Evolutionary conservation across 2,329 filamentous ascomycete genomes (phyloP), one percentile per base, ranked within the genome.

Genomic region (Zymoseptoria passerinii): DNA sequence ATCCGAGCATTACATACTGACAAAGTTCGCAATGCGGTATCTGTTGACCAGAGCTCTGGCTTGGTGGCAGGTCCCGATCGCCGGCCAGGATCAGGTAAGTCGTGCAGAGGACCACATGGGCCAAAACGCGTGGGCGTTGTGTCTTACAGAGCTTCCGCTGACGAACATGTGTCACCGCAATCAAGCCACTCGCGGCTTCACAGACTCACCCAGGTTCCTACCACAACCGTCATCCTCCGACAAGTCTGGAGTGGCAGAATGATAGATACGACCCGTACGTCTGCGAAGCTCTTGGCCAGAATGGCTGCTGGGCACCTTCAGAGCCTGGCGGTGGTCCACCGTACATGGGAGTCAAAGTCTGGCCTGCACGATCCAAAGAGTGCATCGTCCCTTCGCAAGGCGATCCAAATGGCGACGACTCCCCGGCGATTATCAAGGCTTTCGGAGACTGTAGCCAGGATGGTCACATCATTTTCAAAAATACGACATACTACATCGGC

Each of bases 401-500:
- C 48, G 50, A 56, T n/a, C 55, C 57, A 9, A 48, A 55, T 28
- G 59, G 52, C 35, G 79, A 82, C 63, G 80, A 82, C 66, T 76
- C 78, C 23, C 78, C 79, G 7, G 77, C 80, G 48, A 81, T 83
- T 52, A 62, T 80, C 0, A 61, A 75, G 3, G 80, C 81, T 0
- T 81, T 83, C 67, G 65, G 73, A 27, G 67, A 75, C 28, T 83
- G 80, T 63, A 73, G 79, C 2, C 71, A 73, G 50, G 75, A 80
- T 54, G 79, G 80, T 48, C 78, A 72, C 53, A 74, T 83, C 58
- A 73, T 81, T 48, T 80, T 83, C 65, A 70, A 73, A 28, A 77
- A 78, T 55, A 75, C 55, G 73, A 75, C 75, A 1, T 81, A 79
- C 70, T 71, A 80, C 63, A 73, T 81, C 61, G 74, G 75, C 35